These are phyloP conservation scores for Baeospora myosura DNA, from an alignment of 1,284 basidiomycete genomes.

Conservation along the genomic window DNA sequence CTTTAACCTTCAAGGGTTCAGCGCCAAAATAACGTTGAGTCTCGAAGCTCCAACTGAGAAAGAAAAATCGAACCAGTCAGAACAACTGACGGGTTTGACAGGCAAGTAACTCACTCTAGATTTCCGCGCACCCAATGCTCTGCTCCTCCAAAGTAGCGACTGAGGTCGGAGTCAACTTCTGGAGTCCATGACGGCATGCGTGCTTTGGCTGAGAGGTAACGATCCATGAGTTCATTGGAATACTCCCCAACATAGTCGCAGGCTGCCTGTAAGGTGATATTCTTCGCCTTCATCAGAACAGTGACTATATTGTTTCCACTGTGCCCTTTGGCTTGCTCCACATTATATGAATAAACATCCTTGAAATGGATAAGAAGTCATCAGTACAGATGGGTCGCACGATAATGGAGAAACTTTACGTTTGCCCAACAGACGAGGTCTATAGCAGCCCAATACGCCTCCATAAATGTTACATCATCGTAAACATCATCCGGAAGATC, in stretches of 20 bases:
- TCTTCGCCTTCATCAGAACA: slow-evolving; percentile 52
- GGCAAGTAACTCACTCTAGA: slow-evolving; percentile 29
- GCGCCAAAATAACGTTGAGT: slow-evolving; percentile 50
- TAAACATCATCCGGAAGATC: slow-evolving; percentile 58
- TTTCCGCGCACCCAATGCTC: slow-evolving; percentile 46
- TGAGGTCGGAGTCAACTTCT: slow-evolving; percentile 39
- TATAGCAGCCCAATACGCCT: slow-evolving; percentile 51
- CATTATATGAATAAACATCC: slow-evolving; percentile 70
- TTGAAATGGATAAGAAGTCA: slow-evolving; percentile 18
- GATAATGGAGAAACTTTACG: too few species aligned
- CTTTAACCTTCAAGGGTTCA: slow-evolving; percentile 37
- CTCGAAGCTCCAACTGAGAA: slow-evolving; percentile 49
- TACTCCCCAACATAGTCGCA: slow-evolving; percentile 48
- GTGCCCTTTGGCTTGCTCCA: slow-evolving; percentile 66
- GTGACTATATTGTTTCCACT: slow-evolving; percentile 61
- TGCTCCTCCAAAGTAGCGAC: slow-evolving; percentile 37
- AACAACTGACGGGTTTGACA: slow-evolving; percentile 6
- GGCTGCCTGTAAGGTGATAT: slow-evolving; percentile 48
- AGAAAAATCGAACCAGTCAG: slow-evolving; percentile 16
- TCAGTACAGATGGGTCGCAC: neutral
- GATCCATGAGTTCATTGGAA: slow-evolving; percentile 42
- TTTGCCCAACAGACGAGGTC: slow-evolving; percentile 67
- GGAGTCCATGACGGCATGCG: slow-evolving; percentile 43
- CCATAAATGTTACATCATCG: slow-evolving; percentile 44
- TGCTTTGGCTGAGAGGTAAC: slow-evolving; percentile 39